These are phyloP conservation scores for Meyerozyma carpophila DNA, from an alignment of 1,139 yeast genomes.

Conservation along the genomic window DNA sequence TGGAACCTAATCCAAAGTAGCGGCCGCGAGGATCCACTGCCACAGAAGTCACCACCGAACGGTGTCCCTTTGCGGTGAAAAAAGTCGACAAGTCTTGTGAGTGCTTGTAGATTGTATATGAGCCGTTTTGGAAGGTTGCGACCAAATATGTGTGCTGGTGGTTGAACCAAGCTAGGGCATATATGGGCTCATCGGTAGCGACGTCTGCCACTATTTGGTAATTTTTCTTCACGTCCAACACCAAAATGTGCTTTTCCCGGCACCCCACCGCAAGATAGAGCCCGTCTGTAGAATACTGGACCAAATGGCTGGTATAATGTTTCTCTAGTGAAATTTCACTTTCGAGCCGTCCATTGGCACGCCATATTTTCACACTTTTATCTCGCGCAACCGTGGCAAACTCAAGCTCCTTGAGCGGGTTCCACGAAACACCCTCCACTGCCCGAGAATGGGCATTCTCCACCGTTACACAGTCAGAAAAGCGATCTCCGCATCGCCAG, in stretches of 20 bases:
- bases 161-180: constrained; percentile 28
- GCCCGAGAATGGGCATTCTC: constrained; percentile 42
- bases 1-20: constrained; percentile 55
- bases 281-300: constrained; percentile 52
- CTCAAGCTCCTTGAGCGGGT: constrained; percentile 45
- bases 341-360: constrained; percentile 27
- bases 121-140: not conserved
- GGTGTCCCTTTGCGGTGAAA: constrained; percentile 33
- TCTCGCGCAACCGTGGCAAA: constrained; percentile 61
- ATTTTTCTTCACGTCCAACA: constrained; percentile 21
- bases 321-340: constrained; percentile 26
- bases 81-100: not conserved
- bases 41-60: constrained; percentile 47
- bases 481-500: constrained; percentile 31
- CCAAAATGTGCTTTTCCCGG: constrained; percentile 23
- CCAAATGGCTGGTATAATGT: constrained; percentile 22
- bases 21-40: constrained; percentile 56
- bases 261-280: constrained; percentile 45
- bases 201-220: constrained; percentile 23
- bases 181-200: constrained; percentile 22
- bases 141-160: constrained; percentile 1
- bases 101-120: not conserved
- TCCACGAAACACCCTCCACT: constrained; percentile 55
- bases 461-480: constrained; percentile 31
- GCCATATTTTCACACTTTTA: constrained; percentile 53